Base-by-base conservation (phyloP, 2,329 filamentous ascomycete species). In the Cryphonectria naterciae region DNA sequence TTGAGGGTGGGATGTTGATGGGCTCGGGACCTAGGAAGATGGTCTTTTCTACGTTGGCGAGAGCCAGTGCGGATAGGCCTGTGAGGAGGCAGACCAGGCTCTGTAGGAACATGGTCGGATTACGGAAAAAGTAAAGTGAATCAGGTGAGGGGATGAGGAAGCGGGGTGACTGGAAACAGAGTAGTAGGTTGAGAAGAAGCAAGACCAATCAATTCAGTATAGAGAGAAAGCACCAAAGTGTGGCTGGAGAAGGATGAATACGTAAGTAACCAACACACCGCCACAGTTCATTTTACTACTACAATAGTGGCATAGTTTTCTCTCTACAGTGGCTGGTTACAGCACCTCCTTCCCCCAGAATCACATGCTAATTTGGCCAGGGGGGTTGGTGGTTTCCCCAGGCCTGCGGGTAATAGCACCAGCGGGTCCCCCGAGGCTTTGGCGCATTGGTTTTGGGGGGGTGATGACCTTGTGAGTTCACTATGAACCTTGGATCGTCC, bases 31-130 rank as follows among this genome's bases (percentile, higher is more conserved):
- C 94, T 49, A 92, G 84, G 83, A 99, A 98, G 77, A 98, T 93
- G 75, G 88, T 86, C 82, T 99, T 99, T 80, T 98, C 96, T 69
- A 92, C 92, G 80, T 99, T 98, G 79, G 92, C 94, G 75, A 79
- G 77, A 10, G 65, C 75, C 4, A 68, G 22, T 2, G 72, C 22
- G 4, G 67, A 68, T 25, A 73, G 4, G 37, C 37, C 54, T 39
- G 77, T 65, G 15, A 75, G 62, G 37, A 71, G 67, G 49, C 77
- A 66, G 35, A 68, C 17, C 22, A 74, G 28, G 49, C 69, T 52
- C 41, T 49, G 65, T 67, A 28, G 46, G 41, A 71, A 49, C 28
- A 68, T 71, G 60, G 39, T 61, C 61, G 39, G 49, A 66, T 70
- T n/a, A n/a, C n/a, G n/a, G 6, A 3, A 13, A 28, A 25, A 46